Conservation (phyloP, 768 basidiomycete species). For the Mycena sanguinolenta region DNA sequence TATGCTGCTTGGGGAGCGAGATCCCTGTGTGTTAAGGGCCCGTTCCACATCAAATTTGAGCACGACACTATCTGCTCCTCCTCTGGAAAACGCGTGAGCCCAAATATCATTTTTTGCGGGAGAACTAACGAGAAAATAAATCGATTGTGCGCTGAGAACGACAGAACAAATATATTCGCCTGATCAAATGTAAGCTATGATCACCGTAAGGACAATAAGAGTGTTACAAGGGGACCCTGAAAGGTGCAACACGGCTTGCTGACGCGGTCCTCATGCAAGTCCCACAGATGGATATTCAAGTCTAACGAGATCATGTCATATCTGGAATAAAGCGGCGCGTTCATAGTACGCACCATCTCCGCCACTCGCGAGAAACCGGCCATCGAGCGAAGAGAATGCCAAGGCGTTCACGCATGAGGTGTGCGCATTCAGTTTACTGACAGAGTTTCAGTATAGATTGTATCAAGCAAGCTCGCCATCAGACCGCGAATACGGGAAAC, state of each 20-base stretch:
- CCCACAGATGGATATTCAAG: constrained; percentile 70
- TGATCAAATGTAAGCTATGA: constrained; percentile 44
- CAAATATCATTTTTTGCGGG: constrained; percentile 15
- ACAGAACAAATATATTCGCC: constrained; percentile 79
- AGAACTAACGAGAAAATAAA: constrained; percentile 73
- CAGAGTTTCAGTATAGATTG: constrained; percentile 10
- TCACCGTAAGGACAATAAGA: neutral
- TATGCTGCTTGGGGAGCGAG: constrained; percentile 36
- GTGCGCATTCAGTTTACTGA: constrained; percentile 60
- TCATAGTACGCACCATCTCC: constrained; percentile 69
- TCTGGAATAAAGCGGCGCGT: constrained; percentile 3
- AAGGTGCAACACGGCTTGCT: constrained; percentile 56
- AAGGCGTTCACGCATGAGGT: constrained; percentile 77
- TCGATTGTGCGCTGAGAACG: constrained; percentile 76
- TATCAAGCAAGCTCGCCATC: neutral
- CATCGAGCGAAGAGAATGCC: constrained; percentile 70
- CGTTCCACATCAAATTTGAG: constrained; percentile 65
- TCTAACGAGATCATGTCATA: constrained; percentile 52
- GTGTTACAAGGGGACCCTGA: constrained; percentile 61
- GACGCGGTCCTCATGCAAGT: constrained; percentile 73
- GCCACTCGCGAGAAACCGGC: constrained; percentile 75
- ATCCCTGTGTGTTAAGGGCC: constrained; percentile 25
- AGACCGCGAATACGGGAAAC: constrained; percentile 43
- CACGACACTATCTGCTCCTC: constrained; percentile 65
- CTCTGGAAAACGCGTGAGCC: constrained; percentile 51